phyloP scores from a whole-genome alignment of 441 rosid species.

The Raphanus hybrid region DNA sequence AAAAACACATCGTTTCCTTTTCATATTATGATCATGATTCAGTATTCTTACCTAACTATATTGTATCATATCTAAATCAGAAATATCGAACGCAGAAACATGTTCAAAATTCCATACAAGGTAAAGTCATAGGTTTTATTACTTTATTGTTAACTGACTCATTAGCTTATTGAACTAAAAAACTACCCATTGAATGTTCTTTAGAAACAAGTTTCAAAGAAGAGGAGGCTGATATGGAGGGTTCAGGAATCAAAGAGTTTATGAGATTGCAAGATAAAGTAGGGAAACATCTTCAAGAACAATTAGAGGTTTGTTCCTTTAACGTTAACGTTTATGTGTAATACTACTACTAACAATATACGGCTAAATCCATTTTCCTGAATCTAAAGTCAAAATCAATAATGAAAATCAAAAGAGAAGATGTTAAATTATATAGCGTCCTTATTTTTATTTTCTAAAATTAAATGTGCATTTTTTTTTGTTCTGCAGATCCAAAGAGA shows the following conservation, averaged over 20 bases:
- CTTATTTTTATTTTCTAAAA: neutral
- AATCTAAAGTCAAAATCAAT: neutral
- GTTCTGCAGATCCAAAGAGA: neutral
- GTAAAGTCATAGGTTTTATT: neutral
- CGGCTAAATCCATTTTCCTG: neutral
- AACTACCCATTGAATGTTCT: neutral
- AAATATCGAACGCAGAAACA: constrained; percentile 2
- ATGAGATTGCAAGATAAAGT: neutral
- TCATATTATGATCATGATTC: neutral
- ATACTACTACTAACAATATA: neutral
- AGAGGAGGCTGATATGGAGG: neutral
- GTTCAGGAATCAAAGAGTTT: neutral
- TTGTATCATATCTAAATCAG: neutral
- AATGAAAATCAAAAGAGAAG: neutral
- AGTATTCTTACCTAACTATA: neutral
- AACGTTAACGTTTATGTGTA: neutral
- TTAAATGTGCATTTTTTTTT: no score
- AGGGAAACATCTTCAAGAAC: constrained; percentile 2
- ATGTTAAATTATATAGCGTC: neutral
- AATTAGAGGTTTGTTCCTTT: neutral
- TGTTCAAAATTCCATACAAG: neutral
- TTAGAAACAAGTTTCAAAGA: neutral
- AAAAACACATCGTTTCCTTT: neutral
- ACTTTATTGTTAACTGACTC: neutral
- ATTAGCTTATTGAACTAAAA: neutral